Evolutionary conservation across 345 rosid genomes (phyloP).

Genomic region (Eucalyptus cladocalyx): DNA sequence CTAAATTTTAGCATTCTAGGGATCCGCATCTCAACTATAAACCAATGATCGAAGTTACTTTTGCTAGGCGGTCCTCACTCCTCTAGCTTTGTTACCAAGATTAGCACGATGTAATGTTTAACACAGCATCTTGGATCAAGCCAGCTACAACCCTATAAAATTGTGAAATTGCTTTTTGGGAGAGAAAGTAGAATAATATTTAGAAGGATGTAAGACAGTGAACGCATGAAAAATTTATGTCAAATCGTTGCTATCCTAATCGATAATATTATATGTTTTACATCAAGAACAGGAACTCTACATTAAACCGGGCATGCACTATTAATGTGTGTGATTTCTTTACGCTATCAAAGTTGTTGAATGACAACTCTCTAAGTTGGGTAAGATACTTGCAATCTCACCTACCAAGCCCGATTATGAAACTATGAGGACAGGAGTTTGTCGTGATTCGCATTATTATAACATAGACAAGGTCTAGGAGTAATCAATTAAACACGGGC

Average conservation of each 20-base stretch:
- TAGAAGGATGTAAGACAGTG: background rate
- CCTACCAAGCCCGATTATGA: background rate
- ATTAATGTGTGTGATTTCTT: background rate
- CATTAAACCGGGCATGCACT: background rate
- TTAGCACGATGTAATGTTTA: background rate
- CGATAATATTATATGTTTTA: background rate
- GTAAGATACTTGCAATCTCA: background rate
- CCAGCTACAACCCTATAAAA: background rate
- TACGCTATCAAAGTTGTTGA: background rate
- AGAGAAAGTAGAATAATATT: background rate
- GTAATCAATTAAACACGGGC: background rate
- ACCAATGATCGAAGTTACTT: rapidly evolving
- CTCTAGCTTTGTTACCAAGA: background rate
- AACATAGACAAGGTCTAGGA: background rate
- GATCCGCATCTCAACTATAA: too few relatives aligned
- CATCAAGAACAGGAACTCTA: background rate
- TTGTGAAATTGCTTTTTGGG: background rate
- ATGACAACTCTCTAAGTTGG: background rate
- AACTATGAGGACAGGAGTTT: background rate
- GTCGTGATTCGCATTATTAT: background rate
- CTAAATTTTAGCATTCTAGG: too few relatives aligned
- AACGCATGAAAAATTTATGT: background rate
- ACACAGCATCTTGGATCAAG: background rate
- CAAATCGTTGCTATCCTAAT: background rate
- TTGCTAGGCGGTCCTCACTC: background rate